Evolutionary conservation across 768 basidiomycete species (phyloP).

Genomic region (Naganishia vishniacii): DNA sequence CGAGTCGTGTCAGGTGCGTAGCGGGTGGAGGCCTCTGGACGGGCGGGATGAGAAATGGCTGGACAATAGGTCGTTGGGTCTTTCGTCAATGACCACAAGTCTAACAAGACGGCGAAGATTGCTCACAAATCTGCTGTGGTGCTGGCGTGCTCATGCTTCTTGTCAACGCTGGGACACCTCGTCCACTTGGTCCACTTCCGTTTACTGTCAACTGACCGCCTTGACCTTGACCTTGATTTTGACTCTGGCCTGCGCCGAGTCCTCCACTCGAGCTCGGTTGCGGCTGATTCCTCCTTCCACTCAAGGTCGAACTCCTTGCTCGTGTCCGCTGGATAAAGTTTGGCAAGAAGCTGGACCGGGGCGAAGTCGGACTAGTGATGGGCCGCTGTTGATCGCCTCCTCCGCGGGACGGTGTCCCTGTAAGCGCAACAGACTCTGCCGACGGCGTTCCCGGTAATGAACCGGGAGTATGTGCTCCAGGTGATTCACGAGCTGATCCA

Average conservation of each 20-base stretch:
- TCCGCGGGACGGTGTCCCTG: background rate
- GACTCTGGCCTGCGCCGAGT: constrained; percentile 5
- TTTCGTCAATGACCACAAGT: too few species aligned
- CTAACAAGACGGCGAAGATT: too few species aligned
- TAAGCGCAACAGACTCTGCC: background rate
- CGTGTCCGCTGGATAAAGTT: constrained; percentile 42
- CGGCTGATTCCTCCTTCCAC: constrained; percentile 19
- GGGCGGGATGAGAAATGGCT: background rate
- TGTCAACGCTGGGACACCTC: background rate
- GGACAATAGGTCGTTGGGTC: too few species aligned
- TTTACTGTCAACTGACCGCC: background rate
- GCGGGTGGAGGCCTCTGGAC: background rate
- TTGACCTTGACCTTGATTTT: background rate
- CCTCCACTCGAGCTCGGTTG: constrained; percentile 5
- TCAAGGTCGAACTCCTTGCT: constrained; percentile 39
- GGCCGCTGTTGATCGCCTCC: background rate
- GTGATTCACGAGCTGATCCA: constrained; percentile 1
- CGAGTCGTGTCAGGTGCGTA: background rate
- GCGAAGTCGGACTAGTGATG: constrained; percentile 35
- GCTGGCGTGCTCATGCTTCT: constrained; percentile 7
- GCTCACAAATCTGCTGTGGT: constrained; percentile 8
- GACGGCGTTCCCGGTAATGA: constrained; percentile 11
- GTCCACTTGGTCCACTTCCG: constrained; percentile 6
- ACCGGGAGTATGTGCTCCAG: background rate
- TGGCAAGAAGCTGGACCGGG: constrained; percentile 41